These are phyloP conservation scores for Ceratocystis cacaofunesta DNA, from an alignment of 2,329 filamentous ascomycete species.

Conservation along the genomic window DNA sequence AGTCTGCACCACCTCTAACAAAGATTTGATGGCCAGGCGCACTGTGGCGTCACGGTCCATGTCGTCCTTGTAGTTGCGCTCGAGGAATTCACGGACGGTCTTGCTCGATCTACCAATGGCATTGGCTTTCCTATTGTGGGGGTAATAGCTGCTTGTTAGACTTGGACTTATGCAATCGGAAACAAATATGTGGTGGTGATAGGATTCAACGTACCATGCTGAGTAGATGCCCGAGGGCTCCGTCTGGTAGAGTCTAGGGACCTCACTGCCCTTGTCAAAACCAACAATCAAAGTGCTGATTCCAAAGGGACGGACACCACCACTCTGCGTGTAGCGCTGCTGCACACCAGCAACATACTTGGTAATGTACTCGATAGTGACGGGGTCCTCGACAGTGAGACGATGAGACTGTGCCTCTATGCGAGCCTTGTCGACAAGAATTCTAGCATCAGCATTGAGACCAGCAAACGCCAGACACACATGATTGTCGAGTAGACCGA, in stretches of 20 bases:
- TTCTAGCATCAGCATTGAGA: conserved; percentile 92
- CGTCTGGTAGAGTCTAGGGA: conserved; percentile 87
- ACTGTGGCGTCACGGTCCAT: conserved; percentile 96
- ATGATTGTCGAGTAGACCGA: conserved; percentile 88
- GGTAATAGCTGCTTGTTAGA: not conserved
- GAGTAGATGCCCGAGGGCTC: conserved; percentile 99
- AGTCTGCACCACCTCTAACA: conserved; percentile 94
- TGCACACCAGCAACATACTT: conserved; percentile 97
- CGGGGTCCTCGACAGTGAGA: conserved; percentile 90
- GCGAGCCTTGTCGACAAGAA: conserved; percentile 94
- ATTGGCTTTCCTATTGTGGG: conserved; percentile 77
- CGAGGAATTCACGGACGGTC: conserved; percentile 95
- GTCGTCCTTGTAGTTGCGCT: conserved; percentile 95
- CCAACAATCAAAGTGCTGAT: conserved; percentile 96
- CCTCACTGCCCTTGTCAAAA: conserved; percentile 87
- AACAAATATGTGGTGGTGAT: not conserved
- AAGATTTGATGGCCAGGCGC: conserved; percentile 92
- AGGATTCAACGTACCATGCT: conserved; percentile 56
- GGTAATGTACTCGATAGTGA: conserved; percentile 97
- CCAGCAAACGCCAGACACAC: conserved; percentile 95
- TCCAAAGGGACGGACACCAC: conserved; percentile 95
- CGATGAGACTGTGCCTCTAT: conserved; percentile 95
- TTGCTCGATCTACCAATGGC: conserved; percentile 97
- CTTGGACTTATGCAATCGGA: not conserved
- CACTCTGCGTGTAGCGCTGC: conserved; percentile 97